A percentile compares a stretch with the other conserved stretches of the same genome.
These are phyloP conservation scores for Vitis hybrid DNA, from an alignment of 177 flowering plant genomes.

Conservation along the genomic window DNA sequence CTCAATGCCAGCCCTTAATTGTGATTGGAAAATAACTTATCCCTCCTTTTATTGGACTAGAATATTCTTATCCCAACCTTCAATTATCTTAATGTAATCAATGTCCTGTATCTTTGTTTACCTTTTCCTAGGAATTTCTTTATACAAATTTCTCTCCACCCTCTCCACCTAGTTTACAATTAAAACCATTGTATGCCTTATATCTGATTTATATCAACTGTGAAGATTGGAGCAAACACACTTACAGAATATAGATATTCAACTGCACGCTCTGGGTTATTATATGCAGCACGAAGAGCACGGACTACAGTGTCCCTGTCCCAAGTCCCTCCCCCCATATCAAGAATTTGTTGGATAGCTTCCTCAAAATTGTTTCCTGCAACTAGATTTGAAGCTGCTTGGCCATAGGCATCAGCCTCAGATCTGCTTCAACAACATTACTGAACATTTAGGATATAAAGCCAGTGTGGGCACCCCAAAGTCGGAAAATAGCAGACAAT, in stretches of 20 bases:
- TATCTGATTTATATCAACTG: too few species aligned
- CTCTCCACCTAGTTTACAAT: too few species aligned
- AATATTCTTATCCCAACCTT: too few species aligned
- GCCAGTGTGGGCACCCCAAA: not conserved
- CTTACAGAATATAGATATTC: conserved; percentile 89
- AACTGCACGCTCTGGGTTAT: conserved; percentile 95
- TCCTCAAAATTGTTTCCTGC: conserved; percentile 74
- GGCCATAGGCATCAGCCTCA: conserved; percentile 61
- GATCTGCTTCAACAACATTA: conserved; percentile 36
- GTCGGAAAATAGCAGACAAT: not conserved
- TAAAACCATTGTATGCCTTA: too few species aligned
- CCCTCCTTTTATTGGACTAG: too few species aligned
- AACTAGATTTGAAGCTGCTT: conserved; percentile 85
- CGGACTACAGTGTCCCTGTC: conserved; percentile 85
- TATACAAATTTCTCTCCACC: too few species aligned
- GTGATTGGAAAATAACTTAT: too few species aligned
- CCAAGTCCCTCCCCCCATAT: conserved; percentile 96
- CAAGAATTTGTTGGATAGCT: conserved; percentile 75
- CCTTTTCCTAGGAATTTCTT: too few species aligned
- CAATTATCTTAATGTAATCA: too few species aligned
- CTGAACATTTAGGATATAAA: not conserved
- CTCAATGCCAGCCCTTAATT: too few species aligned
- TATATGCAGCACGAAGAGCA: conserved; percentile 90
- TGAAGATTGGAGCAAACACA: not conserved
- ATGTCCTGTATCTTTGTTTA: too few species aligned